phyloP scores from a whole-genome alignment of 441 rosid genomes.

The Adansonia madagascariensis region DNA sequence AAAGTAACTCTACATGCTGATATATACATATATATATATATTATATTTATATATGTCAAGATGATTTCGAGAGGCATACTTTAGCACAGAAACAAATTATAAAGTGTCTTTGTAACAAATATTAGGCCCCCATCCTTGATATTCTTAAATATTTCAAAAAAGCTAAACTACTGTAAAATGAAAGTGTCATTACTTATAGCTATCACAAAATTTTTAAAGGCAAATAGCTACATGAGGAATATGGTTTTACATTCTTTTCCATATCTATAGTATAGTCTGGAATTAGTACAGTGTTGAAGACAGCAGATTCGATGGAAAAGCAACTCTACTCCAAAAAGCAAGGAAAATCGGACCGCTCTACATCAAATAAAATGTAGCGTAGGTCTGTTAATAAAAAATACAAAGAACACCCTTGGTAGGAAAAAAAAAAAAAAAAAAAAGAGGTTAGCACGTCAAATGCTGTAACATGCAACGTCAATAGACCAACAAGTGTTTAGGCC shows the following conservation, averaged over 20 bases:
- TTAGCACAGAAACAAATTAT: not conserved
- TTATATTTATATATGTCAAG: not conserved
- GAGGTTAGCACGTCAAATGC: not conserved
- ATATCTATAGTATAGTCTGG: constrained; percentile 70
- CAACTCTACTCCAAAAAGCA: constrained; percentile 47
- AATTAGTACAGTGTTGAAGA: constrained; percentile 44
- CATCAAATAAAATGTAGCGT: constrained; percentile 25
- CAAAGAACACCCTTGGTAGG: not conserved
- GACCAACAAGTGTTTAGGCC: not conserved
- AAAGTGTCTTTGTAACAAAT: not conserved
- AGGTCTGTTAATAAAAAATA: not conserved
- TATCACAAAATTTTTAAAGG: not conserved
- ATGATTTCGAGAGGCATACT: not conserved
- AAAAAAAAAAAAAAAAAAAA: constrained; percentile 5
- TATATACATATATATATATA: too few species aligned
- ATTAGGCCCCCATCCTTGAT: not conserved
- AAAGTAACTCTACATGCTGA: not conserved
- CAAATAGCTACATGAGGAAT: not conserved
- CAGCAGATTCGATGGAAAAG: constrained; percentile 70
- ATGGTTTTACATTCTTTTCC: not conserved
- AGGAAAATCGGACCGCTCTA: constrained; percentile 50
- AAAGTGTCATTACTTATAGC: not conserved
- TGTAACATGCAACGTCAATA: not conserved
- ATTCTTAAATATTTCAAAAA: not conserved
- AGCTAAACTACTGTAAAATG: not conserved